These are phyloP conservation scores for Falciphora oryzae DNA, from an alignment of 2,329 filamentous ascomycete species.

Conservation along the genomic window DNA sequence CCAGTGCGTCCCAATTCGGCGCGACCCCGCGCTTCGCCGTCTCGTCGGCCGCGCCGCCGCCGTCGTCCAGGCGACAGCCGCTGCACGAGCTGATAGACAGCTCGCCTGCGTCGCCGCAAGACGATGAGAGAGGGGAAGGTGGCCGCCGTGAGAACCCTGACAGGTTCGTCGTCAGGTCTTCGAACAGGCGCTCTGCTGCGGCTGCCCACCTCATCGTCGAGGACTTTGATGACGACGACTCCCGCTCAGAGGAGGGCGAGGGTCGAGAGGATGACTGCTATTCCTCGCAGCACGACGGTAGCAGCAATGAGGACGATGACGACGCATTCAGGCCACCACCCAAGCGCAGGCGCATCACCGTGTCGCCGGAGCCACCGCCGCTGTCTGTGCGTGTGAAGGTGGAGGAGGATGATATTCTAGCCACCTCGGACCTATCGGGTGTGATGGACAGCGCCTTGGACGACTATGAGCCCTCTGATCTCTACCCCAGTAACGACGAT, in stretches of 20 bases:
- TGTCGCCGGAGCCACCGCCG: constrained; percentile 4
- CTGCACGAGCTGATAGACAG: constrained; percentile 11
- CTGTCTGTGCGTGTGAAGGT: not conserved
- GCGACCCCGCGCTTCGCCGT: constrained; percentile 11
- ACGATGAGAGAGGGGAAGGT: not conserved
- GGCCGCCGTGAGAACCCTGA: not conserved
- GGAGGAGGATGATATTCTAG: not conserved
- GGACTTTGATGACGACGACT: constrained; percentile 3
- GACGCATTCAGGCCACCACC: constrained; percentile 27
- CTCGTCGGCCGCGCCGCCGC: constrained; percentile 3
- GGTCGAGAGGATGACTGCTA: not conserved
- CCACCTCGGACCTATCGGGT: not conserved
- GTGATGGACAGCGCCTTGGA: not conserved
- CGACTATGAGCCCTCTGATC: not conserved
- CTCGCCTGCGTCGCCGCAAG: constrained; percentile 4
- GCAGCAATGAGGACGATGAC: constrained; percentile 16
- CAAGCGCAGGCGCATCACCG: constrained; percentile 16
- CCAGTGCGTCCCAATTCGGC: constrained; percentile 7
- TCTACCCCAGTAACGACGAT: not conserved
- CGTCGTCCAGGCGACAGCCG: not conserved
- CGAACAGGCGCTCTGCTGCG: not conserved
- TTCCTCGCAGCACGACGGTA: not conserved
- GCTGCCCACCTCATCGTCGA: constrained; percentile 6
- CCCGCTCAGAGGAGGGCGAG: not conserved
- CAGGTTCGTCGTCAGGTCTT: not conserved